Percentiles rank a stretch among this genome's conserved stretches.
Conservation (phyloP, 495 filamentous ascomycete genomes). For the Cercophora scortea region DNA sequence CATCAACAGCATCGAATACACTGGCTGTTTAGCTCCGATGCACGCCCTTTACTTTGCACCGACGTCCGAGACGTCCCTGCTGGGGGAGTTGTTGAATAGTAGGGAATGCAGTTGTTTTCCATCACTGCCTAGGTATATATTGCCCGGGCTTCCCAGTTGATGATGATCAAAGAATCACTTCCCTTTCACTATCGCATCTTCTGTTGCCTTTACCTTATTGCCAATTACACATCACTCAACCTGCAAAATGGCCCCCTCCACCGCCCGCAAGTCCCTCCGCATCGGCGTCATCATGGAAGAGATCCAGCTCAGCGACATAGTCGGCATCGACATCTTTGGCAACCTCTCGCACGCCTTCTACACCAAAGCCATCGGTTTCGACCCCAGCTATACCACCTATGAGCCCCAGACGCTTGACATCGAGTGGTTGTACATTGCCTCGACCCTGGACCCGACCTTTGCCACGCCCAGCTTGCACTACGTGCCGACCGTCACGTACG, state of each 20-base stretch:
- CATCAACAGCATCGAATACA: no score
- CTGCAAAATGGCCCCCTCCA: neutral
- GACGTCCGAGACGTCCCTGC: no score
- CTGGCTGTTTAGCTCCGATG: no score
- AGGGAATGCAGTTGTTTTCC: no score
- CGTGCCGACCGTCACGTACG: conserved; percentile 13
- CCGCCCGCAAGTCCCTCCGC: neutral
- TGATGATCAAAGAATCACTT: no score
- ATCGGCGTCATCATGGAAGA: neutral
- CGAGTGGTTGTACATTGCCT: conserved; percentile 16
- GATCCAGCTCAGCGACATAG: neutral
- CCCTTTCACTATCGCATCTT: no score
- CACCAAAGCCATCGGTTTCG: neutral
- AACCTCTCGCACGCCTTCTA: neutral
- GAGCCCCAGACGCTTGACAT: conserved; percentile 8
- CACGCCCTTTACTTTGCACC: no score
- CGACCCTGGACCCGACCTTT: conserved; percentile 13
- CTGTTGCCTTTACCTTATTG: no score
- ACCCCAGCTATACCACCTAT: neutral
- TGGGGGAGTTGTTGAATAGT: no score
- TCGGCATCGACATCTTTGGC: neutral
- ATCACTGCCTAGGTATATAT: no score
- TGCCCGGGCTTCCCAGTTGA: no score
- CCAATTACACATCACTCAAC: no score
- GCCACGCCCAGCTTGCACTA: conserved; percentile 2